Conservation (phyloP, 805 yeast genomes). For the Danielia reshetovae region DNA sequence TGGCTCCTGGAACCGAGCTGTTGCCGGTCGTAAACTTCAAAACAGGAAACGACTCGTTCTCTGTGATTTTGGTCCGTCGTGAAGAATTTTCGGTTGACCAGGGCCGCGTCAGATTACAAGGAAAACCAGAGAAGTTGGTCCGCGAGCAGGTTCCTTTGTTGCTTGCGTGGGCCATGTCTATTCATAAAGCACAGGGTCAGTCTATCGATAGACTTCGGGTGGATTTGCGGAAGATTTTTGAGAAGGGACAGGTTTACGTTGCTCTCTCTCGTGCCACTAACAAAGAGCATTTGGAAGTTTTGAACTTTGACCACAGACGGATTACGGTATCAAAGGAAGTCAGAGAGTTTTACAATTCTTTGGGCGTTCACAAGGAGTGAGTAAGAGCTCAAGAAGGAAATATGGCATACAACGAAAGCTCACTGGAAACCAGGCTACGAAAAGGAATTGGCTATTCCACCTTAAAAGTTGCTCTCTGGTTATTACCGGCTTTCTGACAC, state of each 20-base stretch:
- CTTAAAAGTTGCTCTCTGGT: no score
- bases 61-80: slow-evolving; percentile 24
- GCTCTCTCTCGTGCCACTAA: slow-evolving; percentile 88
- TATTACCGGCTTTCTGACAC: no score
- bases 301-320: slow-evolving; percentile 60
- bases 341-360: slow-evolving; percentile 56
- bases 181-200: slow-evolving; percentile 95
- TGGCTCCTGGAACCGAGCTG: slow-evolving; percentile 9
- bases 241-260: slow-evolving; percentile 93
- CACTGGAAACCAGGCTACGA: no score
- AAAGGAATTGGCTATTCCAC: no score
- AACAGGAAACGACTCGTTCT: slow-evolving; percentile 26
- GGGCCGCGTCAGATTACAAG: slow-evolving; percentile 16
- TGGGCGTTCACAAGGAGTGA: no score
- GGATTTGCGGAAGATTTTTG: slow-evolving; percentile 73
- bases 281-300: slow-evolving; percentile 76
- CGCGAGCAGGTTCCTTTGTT: slow-evolving; percentile 72
- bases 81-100: slow-evolving; percentile 34
- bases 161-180: slow-evolving; percentile 95
- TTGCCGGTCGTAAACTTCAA: slow-evolving; percentile 49
- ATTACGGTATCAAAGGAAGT: slow-evolving; percentile 74
- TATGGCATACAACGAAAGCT: no score
- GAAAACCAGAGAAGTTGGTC: slow-evolving; percentile 3
- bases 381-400: no score
- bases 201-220: slow-evolving; percentile 74